Evolutionary conservation across 495 filamentous ascomycete genomes (phyloP), one percentile per base, ranked within the genome.

Genomic region (Aspergillus biplanus): DNA sequence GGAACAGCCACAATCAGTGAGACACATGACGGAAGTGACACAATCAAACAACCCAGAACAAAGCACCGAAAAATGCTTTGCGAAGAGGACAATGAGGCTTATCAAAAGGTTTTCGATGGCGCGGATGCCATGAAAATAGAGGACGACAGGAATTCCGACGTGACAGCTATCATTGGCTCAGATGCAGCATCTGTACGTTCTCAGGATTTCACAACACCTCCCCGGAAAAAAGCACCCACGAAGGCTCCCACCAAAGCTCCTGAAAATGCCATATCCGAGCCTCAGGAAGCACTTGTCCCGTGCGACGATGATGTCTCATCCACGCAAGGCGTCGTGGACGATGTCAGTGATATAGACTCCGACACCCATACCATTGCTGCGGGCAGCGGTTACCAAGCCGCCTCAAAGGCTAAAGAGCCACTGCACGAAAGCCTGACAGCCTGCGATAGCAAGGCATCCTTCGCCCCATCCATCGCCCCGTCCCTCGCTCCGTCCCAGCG

Each of bases 141-240:
- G 6, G 67, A 71, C 7, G 77, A 72, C 21, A 65, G 65, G 52
- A 69, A 67, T 27, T 80, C 77, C n/a, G 77, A 77, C 44, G 65
- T 73, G 35, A 76, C 73, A 1, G 77, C 75, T 33, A 67, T 77
- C 18, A 42, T 76, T 27, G 77, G 75, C 16, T 78, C 77, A 0
- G 75, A 80, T 32, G 62, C 62, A 3, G 75, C 61, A 5, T 66
- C 75, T n/a, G 60, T 64, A 21, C 69, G 69, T 35, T 75, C 77
- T 7, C 74, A 73, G 48, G 69, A 67, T 21, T 59, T 74, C 3
- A 77, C 74, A 0, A 63, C 69, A 1, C 62, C 55, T 37, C 66
- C 67, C 6, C 61, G 67, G 56, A 67, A 27, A 27, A 27, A 27
- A 27, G 2, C 21, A 27, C 21, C 21, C 21, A 27, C 65, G 31